Evolutionary conservation across 768 basidiomycete species (phyloP), one percentile per base, ranked within the genome.

Genomic region (Tricholoma saponaceum): DNA sequence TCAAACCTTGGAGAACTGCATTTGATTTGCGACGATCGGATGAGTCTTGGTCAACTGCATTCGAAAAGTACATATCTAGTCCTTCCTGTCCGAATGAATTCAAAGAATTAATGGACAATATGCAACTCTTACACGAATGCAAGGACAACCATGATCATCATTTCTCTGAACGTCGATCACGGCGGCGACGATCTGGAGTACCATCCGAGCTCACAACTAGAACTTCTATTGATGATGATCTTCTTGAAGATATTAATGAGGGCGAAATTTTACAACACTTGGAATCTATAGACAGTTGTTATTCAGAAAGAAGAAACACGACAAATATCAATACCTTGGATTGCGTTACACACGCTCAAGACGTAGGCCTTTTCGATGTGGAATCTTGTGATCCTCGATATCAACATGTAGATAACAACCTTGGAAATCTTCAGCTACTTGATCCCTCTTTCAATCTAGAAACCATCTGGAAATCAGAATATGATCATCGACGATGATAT

Each of bases 101-200:
- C 12, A 18, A 39, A 39, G n/a, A 39, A n/a, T 5, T 60, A 12
- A 69, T 77, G 57, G 54, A 73, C 6, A 79, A 80, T 46, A 76
- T 80, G 66, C 75, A 78, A 44, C 22, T 76, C 0, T 28, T 78
- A 7, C 72, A 78, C 62, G 77, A 79, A 51, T 77, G 76, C 55
- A 35, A 76, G 75, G 39, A 72, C 10, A 46, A 7, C 12, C 13
- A 7, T 3, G 23, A 46, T 25, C 23, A 46, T 25, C 44, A 46
- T 46, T 46, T 46, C 9, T 43, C 20, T 43, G 5, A 22, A 43
- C 1, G 41, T 4, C 41, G 67, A 32, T 47, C 71, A 9, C 64
- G 72, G 51, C 65, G 74, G 46, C 66, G 71, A 52, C 65, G 73
- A 58, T 72, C 72, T 56, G 46, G 56, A 14, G 55, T 66, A 22